Base-by-base conservation (phyloP, 441 rosid species). In the Pelargonium exstipulatum region DNA sequence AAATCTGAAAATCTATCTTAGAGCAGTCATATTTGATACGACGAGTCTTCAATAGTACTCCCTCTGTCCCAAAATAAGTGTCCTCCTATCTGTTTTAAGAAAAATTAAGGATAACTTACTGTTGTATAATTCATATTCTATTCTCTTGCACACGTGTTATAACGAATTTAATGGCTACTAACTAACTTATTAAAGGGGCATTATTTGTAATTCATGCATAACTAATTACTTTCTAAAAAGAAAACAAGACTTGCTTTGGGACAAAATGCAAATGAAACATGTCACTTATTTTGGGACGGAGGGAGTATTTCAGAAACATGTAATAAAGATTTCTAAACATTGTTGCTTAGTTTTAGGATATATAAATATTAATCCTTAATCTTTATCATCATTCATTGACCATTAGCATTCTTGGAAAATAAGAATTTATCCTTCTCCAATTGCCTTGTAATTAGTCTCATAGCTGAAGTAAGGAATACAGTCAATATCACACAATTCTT, bases 341-440 rank as follows among this genome's bases (percentile, higher is more conserved):
- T 9, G 49, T 45, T 45, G n/a, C 49, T 9, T 45, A 9, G 1
- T 9, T 45, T 9, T 45, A 2, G 46, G 12, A 10, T 9, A 45
- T 45, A 16, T 62, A 14, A 43, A 62, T 62, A 29, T 62, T 62
- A 6, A 26, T 35, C 65, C 45, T 62, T 62, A 35, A 13, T 62
- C 2, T 26, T 9, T 13, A 62, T 29, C 8, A 62, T 29, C 65
- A 62, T 13, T 62, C 43, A 29, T 62, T 40, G 32, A 29, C 65
- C 65, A 62, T 9, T 32, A 62, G 18, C n/a, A 32, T n/a, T 10
- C 18, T 62, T 0, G 64, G 62, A 58, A 55, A 9, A 51, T 55
- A 20, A 58, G 6, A 58, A 58, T 22, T 9, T 2, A 60, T 24
- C 37, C 64, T 26, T 60, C 14, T 24, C 9, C 22, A 12, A 22